Percentiles rank a stretch among this genome's conserved stretches.
These are phyloP conservation scores for Hamigera avellanea DNA, from an alignment of 495 filamentous ascomycete species.

Conservation along the genomic window DNA sequence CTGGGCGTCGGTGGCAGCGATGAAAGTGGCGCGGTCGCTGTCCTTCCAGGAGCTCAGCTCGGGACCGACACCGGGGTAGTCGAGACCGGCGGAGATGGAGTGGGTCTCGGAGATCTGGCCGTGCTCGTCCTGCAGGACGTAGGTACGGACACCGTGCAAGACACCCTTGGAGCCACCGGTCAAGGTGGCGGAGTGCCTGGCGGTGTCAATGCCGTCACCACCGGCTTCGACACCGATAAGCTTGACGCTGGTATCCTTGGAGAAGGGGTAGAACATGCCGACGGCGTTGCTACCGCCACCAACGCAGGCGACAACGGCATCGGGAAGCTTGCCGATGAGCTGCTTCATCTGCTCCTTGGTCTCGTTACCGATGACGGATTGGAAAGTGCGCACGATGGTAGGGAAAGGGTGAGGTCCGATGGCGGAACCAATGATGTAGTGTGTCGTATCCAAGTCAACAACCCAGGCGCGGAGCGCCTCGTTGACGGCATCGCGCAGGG, in stretches of 20 bases:
- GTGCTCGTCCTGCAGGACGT: slow-evolving; percentile 81
- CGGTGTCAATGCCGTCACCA: slow-evolving; percentile 87
- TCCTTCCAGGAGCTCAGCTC: slow-evolving; percentile 93
- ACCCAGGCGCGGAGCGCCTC: slow-evolving; percentile 88
- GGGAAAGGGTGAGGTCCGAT: slow-evolving; percentile 95
- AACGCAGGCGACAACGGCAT: slow-evolving; percentile 93
- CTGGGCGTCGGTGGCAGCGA: slow-evolving; percentile 84
- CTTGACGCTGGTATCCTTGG: slow-evolving; percentile 71
- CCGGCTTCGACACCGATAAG: slow-evolving; percentile 91
- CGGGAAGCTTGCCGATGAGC: slow-evolving; percentile 75
- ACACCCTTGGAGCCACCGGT: slow-evolving; percentile 84
- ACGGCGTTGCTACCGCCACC: slow-evolving; percentile 86
- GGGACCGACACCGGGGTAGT: slow-evolving; percentile 94
- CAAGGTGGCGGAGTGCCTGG: slow-evolving; percentile 80
- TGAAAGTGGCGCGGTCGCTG: slow-evolving; percentile 67
- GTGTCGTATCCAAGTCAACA: slow-evolving; percentile 72
- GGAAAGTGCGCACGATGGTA: slow-evolving; percentile 91
- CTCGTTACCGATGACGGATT: slow-evolving; percentile 85
- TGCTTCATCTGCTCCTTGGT: slow-evolving; percentile 80
- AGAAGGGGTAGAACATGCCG: slow-evolving; percentile 96
- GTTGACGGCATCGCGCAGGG: slow-evolving; percentile 91
- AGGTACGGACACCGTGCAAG: slow-evolving; percentile 89
- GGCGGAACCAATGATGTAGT: slow-evolving; percentile 92
- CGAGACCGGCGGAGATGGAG: slow-evolving; percentile 91
- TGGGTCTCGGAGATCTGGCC: slow-evolving; percentile 93